Base-by-base conservation (phyloP, 345 rosid genomes). In the Pugionium dolabratum region DNA sequence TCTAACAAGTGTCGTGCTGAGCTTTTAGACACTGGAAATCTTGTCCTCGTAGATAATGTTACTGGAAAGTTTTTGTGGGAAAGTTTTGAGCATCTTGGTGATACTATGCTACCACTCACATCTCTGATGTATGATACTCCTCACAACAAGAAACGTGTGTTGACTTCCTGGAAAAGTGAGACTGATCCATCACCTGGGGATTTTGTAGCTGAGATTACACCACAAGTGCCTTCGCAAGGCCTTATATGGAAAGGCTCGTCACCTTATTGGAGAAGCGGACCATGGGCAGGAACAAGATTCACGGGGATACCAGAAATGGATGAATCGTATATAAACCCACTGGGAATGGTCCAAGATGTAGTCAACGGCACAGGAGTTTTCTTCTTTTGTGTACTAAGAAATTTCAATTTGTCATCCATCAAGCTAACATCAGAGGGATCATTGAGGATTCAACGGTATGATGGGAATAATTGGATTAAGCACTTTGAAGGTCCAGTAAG, bases 301-400 rank as follows among this genome's bases (percentile, higher is more conserved):
- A 67, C 73, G n/a, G 74, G 77, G 32, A 61, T 74, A 68, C 78
- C 78, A 62, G 74, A 68, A 60, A 74, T 74, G 74, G 69, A 67
- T 69, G 69, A 33, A 63, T 28, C 73, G 3, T 75, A 61, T 42
- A 4, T 49, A 11, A 75, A 63, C 50, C 74, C 74, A 50, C 50
- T 75, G n/a, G 60, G 70, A 31, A 47, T 75, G 59, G 65, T 47
- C 3, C 74, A 75, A 68, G 78, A 69, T 68, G 54, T 5, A 36
- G 60, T 41, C 26, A 68, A 56, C 7, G 74, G 69, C 44, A 55
- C 78, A n/a, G 78, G 73, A 62, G 58, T 54, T 68, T 74, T 67
- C 1, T 55, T 69, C 0, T 74, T 54, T 46, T 61, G 63, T 54
- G 65, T 42, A 62, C 41, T 64, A 36, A 62, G 73, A 48, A 68